Percentiles rank a stretch among this genome's conserved stretches.
These are phyloP conservation scores for Dillenia turbinata DNA, from an alignment of 164 flowering plant species.

Conservation along the genomic window DNA sequence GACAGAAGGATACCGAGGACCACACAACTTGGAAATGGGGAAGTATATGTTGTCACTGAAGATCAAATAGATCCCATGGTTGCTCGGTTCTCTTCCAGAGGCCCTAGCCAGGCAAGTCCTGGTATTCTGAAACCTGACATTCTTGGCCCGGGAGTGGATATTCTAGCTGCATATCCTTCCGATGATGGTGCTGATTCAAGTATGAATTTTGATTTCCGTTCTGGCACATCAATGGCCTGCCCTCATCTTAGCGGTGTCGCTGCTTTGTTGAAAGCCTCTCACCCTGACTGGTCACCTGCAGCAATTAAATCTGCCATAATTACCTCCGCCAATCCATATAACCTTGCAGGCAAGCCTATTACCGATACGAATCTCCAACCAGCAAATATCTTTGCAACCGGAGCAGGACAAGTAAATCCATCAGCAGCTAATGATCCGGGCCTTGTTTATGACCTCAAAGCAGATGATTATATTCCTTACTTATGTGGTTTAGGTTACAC, in stretches of 20 bases:
- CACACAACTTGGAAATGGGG: background rate
- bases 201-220: constrained; percentile 25
- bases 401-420: constrained; percentile 38
- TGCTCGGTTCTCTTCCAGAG: constrained; percentile 39
- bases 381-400: constrained; percentile 20
- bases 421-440: constrained; percentile 28
- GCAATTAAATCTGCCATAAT: constrained; percentile 37
- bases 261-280: constrained; percentile 31
- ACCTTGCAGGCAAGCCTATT: too few relatives aligned
- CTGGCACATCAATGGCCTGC: constrained; percentile 42
- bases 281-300: constrained; percentile 37
- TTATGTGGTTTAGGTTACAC: too few relatives aligned
- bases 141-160: constrained; percentile 35
- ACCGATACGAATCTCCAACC: background rate
- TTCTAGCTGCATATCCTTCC: constrained; percentile 34
- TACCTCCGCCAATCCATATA: constrained; percentile 30
- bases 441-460: constrained; percentile 26
- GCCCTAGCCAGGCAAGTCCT: constrained; percentile 24
- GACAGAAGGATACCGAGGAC: constrained; percentile 7
- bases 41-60: background rate
- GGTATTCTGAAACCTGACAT: constrained; percentile 35
- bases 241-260: constrained; percentile 41
- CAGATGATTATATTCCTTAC: too few relatives aligned
- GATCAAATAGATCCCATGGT: constrained; percentile 18
- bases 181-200: constrained; percentile 11